These are phyloP conservation scores for Irpex sp. DNA, from an alignment of 1,284 basidiomycete genomes.

Conservation along the genomic window DNA sequence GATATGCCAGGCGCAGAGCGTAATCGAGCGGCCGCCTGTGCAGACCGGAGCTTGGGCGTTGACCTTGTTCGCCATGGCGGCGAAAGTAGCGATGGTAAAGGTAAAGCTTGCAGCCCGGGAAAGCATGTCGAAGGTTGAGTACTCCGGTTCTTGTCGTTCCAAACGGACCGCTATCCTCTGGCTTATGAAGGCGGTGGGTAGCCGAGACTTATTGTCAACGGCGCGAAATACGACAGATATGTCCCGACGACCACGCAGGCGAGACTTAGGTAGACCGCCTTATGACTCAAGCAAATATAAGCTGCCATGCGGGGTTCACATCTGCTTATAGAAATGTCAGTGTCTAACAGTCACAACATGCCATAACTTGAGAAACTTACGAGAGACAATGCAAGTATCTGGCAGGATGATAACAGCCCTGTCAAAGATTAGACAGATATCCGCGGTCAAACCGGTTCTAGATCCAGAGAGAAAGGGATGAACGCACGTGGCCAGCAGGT, in stretches of 20 bases:
- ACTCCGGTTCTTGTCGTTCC: too few relatives aligned
- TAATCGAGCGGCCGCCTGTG: not conserved
- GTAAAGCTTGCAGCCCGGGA: not conserved
- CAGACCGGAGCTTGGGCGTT: not conserved
- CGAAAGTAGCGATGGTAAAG: not conserved
- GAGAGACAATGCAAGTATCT: not conserved
- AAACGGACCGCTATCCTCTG: too few relatives aligned
- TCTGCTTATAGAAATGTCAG: not conserved
- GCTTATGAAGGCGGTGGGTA: too few relatives aligned
- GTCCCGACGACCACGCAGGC: not conserved
- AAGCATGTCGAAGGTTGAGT: not conserved
- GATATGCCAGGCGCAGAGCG: slow-evolving; percentile 4
- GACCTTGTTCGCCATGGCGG: not conserved
- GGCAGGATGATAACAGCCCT: too few relatives aligned
- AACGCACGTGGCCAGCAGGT: too few relatives aligned
- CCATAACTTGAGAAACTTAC: not conserved
- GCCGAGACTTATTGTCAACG: too few relatives aligned
- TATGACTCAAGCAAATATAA: not conserved
- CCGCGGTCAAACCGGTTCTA: too few relatives aligned
- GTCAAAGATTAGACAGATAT: too few relatives aligned
- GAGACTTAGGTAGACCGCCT: not conserved
- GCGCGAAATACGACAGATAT: too few relatives aligned
- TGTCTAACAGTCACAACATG: not conserved
- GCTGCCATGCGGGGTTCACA: not conserved
- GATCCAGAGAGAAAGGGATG: too few relatives aligned